Base-by-base conservation (phyloP, 2,329 filamentous ascomycete genomes). In the Scolecobasidium constrictum region DNA sequence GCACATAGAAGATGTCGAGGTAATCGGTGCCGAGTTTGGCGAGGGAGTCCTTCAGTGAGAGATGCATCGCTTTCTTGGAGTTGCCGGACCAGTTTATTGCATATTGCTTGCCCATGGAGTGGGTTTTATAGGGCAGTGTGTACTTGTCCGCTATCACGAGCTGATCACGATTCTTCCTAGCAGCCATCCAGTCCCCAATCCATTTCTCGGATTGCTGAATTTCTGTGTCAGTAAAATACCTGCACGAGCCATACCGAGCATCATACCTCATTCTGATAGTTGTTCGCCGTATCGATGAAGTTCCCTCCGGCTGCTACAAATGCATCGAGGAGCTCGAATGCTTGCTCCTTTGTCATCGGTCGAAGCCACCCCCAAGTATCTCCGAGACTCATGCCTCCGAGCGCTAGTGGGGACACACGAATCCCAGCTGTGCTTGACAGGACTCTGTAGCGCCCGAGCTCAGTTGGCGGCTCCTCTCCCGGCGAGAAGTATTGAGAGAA, bases 381-480 rank as follows among this genome's bases (percentile, higher is more conserved):
- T 35, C 78, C 78, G 59, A 83, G 77, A 58, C 72, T 77, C 76
- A 81, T 81, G 41, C 66, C 66, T 9, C 78, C 81, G 2, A 86
- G 68, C 34, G 57, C 58, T 34, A 67, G 52, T 1, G 65, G 63
- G 9, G 57, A 61, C 37, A 63, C 61, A 21, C 67, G 65, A 11
- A 75, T 61, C 17, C 65, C 68, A 0, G 71, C 72, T 2, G 63
- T 64, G 6, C 69, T 66, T 3, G 70, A 64, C 4, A 76, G 64
- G n/a, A 73, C 58, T 17, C 71, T 64, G 52, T 74, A 71, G 50
- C 26, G 38, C n/a, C 38, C 38, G 16, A 41, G 28, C 38, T 34
- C 38, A 11, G 38, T 41, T 34, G 38, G 38, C 34, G 38, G 38
- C 15, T 34, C 18, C 7, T n/a, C n/a, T n/a, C n/a, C n/a, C n/a